phyloP scores from a whole-genome alignment of 2,329 filamentous ascomycete genomes.

The Stagonosporopsis cucurbitacearum region DNA sequence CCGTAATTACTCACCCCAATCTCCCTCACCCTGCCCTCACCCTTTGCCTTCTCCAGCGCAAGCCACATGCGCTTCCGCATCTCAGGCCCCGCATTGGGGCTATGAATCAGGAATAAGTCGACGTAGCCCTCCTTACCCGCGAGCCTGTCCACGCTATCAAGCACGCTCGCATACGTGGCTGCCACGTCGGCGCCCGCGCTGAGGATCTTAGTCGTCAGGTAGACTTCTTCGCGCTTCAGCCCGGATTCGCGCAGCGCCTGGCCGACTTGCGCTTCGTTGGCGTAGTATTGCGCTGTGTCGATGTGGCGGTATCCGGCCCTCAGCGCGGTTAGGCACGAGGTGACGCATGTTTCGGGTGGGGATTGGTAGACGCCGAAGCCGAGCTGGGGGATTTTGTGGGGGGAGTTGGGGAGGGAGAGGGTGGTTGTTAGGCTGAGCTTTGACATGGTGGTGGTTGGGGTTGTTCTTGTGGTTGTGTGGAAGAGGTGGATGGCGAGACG shows the following conservation, averaged over 20 bases:
- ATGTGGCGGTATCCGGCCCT: slow-evolving; percentile 67
- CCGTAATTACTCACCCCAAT: slow-evolving; percentile 79
- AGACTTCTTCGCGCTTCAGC: slow-evolving; percentile 65
- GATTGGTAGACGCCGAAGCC: slow-evolving; percentile 76
- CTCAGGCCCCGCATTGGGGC: slow-evolving; percentile 61
- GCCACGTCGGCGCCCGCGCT: slow-evolving; percentile 61
- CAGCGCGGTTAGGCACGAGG: slow-evolving; percentile 66
- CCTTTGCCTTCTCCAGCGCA: slow-evolving; percentile 67
- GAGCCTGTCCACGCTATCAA: slow-evolving; percentile 69
- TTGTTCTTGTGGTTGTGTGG: slow-evolving; percentile 5
- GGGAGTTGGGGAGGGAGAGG: slow-evolving; percentile 58
- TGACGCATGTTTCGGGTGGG: slow-evolving; percentile 59
- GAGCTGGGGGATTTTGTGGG: slow-evolving; percentile 66
- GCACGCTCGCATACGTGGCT: slow-evolving; percentile 63
- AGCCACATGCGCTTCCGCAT: slow-evolving; percentile 69
- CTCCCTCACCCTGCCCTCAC: slow-evolving; percentile 65
- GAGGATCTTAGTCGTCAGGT: slow-evolving; percentile 74
- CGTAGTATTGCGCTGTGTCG: slow-evolving; percentile 73
- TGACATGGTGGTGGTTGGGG: slow-evolving; percentile 27
- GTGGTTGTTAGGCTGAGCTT: slow-evolving; percentile 55
- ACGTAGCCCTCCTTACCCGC: slow-evolving; percentile 65
- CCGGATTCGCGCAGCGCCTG: slow-evolving; percentile 65
- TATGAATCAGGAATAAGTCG: slow-evolving; percentile 75
- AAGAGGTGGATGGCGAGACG: slow-evolving; percentile 11
- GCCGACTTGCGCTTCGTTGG: slow-evolving; percentile 72